Percentiles rank a stretch among this genome's conserved stretches.
phyloP scores from a whole-genome alignment of 805 yeast genomes.

The Cyberlindnera veronae region DNA sequence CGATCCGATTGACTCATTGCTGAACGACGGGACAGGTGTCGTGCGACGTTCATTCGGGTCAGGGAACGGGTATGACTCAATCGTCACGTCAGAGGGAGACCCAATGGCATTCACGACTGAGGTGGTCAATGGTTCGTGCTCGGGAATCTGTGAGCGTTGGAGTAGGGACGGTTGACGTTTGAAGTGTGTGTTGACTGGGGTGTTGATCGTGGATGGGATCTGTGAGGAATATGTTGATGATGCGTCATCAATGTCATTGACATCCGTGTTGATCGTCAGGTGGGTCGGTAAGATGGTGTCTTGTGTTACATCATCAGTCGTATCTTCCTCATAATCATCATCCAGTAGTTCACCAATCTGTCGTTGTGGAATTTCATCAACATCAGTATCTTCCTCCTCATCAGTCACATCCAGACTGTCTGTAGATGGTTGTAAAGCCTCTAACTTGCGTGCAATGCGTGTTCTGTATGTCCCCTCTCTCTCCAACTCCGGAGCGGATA shows the following conservation, averaged over 20 bases:
- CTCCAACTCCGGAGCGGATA: slow-evolving; percentile 9
- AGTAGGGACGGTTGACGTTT: slow-evolving; percentile 17
- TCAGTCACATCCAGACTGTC: slow-evolving; percentile 15
- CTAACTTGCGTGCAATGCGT: slow-evolving; percentile 23
- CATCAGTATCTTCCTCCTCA: too few relatives aligned
- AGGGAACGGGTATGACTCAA: slow-evolving; percentile 20
- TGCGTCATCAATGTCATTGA: slow-evolving; percentile 14
- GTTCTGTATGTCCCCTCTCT: slow-evolving; percentile 28
- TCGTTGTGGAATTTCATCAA: too few relatives aligned
- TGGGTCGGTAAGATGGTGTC: not conserved
- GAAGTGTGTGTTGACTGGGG: slow-evolving; percentile 16
- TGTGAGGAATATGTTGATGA: slow-evolving; percentile 26
- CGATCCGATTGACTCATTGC: slow-evolving; percentile 30
- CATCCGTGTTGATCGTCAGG: not conserved
- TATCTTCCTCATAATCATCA: slow-evolving; percentile 6
- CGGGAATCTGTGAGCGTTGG: slow-evolving; percentile 17
- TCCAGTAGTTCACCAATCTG: slow-evolving; percentile 10
- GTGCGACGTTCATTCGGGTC: slow-evolving; percentile 25
- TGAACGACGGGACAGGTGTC: slow-evolving; percentile 31
- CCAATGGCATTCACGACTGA: not conserved
- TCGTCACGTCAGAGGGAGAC: slow-evolving; percentile 8
- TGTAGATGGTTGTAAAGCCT: slow-evolving; percentile 23
- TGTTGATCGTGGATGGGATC: slow-evolving; percentile 17
- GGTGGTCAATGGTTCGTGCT: too few relatives aligned
- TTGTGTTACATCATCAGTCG: slow-evolving; percentile 2